phyloP scores from a whole-genome alignment of 257 asterid genomes.

The Nicotiana paniculata region DNA sequence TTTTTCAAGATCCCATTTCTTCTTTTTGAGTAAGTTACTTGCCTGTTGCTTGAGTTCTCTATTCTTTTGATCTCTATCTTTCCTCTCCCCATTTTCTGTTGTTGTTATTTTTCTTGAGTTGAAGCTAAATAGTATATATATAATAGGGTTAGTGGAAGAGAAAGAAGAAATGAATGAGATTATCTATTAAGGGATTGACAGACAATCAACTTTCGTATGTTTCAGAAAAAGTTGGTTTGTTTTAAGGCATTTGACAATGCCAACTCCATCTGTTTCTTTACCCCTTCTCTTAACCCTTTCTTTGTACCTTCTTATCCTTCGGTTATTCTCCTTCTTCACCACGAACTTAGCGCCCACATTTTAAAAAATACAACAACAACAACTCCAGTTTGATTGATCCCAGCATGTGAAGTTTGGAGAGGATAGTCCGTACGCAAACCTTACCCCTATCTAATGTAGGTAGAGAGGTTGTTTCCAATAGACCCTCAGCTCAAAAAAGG shows the following conservation, averaged over 20 bases:
- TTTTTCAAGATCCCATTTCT: conserved; percentile 69
- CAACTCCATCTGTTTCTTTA: background rate
- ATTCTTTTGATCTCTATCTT: conserved; percentile 48
- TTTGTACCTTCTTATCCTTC: background rate
- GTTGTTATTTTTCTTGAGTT: conserved; percentile 12
- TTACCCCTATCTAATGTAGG: too few relatives aligned
- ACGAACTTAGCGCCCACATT: background rate
- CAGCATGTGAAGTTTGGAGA: too few relatives aligned
- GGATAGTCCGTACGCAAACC: too few relatives aligned
- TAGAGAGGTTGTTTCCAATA: too few relatives aligned
- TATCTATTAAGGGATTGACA: conserved; percentile 9
- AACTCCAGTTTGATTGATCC: too few relatives aligned
- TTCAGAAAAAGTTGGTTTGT: conserved; percentile 1
- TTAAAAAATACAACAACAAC: too few relatives aligned
- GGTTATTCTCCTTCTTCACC: background rate
- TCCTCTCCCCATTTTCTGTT: conserved; percentile 21
- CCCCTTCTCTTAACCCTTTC: background rate
- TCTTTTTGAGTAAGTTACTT: conserved; percentile 64
- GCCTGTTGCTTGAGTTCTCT: conserved; percentile 63
- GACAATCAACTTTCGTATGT: conserved; percentile 16
- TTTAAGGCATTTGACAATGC: conserved; percentile 1
- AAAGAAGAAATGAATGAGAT: background rate
- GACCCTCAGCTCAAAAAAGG: too few relatives aligned
- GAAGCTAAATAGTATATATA: background rate
- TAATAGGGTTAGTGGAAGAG: too few relatives aligned